Percentiles rank a stretch among this genome's conserved stretches.
Evolutionary conservation across 2,329 filamentous ascomycete species (phyloP).

Genomic region (Pseudocercospora vitis): DNA sequence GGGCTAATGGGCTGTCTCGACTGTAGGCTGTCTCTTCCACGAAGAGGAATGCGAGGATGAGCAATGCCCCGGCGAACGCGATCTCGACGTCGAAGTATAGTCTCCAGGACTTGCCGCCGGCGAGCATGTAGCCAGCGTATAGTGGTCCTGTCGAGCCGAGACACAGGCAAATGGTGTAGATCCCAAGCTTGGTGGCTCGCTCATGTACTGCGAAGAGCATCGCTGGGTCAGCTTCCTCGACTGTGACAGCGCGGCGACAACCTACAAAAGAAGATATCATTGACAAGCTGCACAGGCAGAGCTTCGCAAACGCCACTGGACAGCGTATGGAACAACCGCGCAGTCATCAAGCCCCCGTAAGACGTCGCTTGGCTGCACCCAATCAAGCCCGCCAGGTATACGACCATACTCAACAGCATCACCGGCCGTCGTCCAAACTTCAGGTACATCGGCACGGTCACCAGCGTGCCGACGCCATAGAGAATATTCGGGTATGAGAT

Average conservation of each 20-base stretch:
- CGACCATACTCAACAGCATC: slow-evolving; percentile 44
- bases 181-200: slow-evolving; percentile 54
- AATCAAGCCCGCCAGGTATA: slow-evolving; percentile 46
- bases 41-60: slow-evolving; percentile 56
- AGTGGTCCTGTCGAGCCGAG: slow-evolving; percentile 58
- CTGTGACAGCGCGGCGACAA: neutral
- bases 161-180: slow-evolving; percentile 61
- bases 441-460: slow-evolving; percentile 60
- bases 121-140: slow-evolving; percentile 62
- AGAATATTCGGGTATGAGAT: slow-evolving; percentile 62
- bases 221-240: slow-evolving; percentile 17
- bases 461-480: slow-evolving; percentile 58
- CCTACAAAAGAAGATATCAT: slow-evolving; percentile 48
- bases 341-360: slow-evolving; percentile 46
- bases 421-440: slow-evolving; percentile 49
- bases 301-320: slow-evolving; percentile 50
- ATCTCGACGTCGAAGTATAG: slow-evolving; percentile 63
- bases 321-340: slow-evolving; percentile 45
- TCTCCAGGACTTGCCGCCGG: slow-evolving; percentile 56
- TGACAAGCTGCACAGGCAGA: slow-evolving; percentile 50
- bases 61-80: slow-evolving; percentile 51
- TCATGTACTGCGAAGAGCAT: slow-evolving; percentile 38
- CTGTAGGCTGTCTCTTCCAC: slow-evolving; percentile 61
- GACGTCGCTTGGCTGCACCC: slow-evolving; percentile 44
- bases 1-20: slow-evolving; percentile 21